phyloP scores from a whole-genome alignment of 2,329 filamentous ascomycete genomes.

The Diaporthe capsici region DNA sequence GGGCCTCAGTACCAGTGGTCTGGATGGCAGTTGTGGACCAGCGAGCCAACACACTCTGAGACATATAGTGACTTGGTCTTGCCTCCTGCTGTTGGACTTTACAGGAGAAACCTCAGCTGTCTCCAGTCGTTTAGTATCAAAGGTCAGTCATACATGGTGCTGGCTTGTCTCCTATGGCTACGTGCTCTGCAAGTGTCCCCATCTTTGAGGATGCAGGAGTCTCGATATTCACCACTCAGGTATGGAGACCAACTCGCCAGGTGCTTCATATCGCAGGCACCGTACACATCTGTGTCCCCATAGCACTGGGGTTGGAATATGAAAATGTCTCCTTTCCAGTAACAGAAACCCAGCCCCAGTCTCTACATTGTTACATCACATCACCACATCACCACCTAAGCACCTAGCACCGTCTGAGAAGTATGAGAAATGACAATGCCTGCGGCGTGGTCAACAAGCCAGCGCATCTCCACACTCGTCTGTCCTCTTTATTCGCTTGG shows the following conservation, averaged over 20 bases:
- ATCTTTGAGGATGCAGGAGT: background rate
- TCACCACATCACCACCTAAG: background rate
- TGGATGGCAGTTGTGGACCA: conserved; percentile 10
- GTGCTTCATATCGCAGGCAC: too few relatives aligned
- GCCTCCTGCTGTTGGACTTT: background rate
- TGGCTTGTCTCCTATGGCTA: background rate
- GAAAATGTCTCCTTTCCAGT: too few relatives aligned
- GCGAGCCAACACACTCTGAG: conserved; percentile 15
- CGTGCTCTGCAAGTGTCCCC: background rate
- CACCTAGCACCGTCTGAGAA: background rate
- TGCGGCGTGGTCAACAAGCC: background rate
- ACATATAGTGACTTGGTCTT: conserved; percentile 20
- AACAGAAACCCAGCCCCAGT: background rate
- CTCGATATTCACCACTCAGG: background rate
- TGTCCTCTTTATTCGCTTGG: background rate
- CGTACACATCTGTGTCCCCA: background rate
- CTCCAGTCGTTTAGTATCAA: background rate
- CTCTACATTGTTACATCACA: background rate
- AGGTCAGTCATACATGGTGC: background rate
- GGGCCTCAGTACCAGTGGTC: conserved; percentile 27
- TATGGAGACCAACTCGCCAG: background rate
- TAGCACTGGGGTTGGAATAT: background rate
- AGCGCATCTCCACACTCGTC: background rate
- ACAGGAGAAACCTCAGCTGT: background rate
- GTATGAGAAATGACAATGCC: too few relatives aligned